These are phyloP conservation scores for Sugiyamaella americana DNA, from an alignment of 805 yeast genomes.

Conservation along the genomic window DNA sequence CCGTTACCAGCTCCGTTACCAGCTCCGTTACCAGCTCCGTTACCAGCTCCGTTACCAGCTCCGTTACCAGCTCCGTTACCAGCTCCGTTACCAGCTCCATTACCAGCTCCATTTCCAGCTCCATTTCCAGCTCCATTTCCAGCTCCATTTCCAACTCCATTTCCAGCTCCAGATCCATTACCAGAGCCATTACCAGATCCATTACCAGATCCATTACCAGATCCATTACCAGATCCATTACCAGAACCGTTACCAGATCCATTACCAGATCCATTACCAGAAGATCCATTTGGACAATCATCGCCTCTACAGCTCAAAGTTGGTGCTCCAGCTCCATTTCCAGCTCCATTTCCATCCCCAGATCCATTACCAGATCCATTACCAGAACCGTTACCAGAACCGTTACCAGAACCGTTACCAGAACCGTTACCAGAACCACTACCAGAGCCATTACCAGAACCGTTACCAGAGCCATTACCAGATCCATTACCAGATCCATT, in stretches of 20 bases:
- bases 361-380: slow-evolving; percentile 48
- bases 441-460: not conserved
- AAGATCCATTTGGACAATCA: slow-evolving; percentile 33
- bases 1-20: slow-evolving; percentile 25
- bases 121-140: slow-evolving; percentile 25
- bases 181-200: slow-evolving; percentile 31
- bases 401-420: slow-evolving; percentile 34
- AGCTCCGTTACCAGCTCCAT: slow-evolving; percentile 40
- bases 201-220: not conserved
- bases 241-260: slow-evolving; percentile 33
- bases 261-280: slow-evolving; percentile 32
- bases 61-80: not conserved
- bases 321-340: slow-evolving; percentile 34
- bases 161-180: slow-evolving; percentile 32
- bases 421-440: slow-evolving; percentile 35
- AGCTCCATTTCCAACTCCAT: not conserved
- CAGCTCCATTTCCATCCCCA: slow-evolving; percentile 37
- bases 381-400: slow-evolving; percentile 23
- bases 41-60: not conserved
- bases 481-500: not conserved
- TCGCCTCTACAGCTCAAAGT: slow-evolving; percentile 31
- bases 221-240: slow-evolving; percentile 32
- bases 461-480: not conserved
- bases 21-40: slow-evolving; percentile 31
- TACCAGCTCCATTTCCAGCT: slow-evolving; percentile 25